Evolutionary conservation across 2,329 filamentous ascomycete species (phyloP).

Genomic region (Fusarium drepaniforme): DNA sequence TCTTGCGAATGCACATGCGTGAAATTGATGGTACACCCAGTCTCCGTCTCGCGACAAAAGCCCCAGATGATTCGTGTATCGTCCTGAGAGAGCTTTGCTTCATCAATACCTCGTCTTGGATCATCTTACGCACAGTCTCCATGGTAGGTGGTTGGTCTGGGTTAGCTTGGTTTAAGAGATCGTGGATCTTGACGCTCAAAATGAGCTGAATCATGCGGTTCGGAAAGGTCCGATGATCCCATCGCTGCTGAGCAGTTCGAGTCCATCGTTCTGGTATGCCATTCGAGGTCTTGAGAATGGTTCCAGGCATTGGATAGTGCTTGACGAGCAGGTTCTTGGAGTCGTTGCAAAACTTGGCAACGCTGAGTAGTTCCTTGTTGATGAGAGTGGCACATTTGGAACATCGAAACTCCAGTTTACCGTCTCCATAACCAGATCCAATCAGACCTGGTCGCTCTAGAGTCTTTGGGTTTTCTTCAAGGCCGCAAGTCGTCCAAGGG

Average conservation of each 20-base stretch:
- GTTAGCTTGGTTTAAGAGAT: conserved; percentile 49
- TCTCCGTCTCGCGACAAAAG: background rate
- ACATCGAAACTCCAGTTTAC: conserved; percentile 65
- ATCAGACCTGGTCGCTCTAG: conserved; percentile 45
- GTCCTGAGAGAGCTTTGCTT: conserved; percentile 41
- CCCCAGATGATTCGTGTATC: conserved; percentile 32
- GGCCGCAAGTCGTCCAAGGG: conserved; percentile 65
- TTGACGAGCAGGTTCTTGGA: conserved; percentile 55
- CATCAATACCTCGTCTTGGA: conserved; percentile 59
- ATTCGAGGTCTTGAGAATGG: conserved; percentile 65
- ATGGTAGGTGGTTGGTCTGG: conserved; percentile 56
- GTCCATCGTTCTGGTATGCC: conserved; percentile 60
- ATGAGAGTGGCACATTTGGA: conserved; percentile 61
- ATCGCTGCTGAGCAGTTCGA: background rate
- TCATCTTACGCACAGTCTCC: conserved; percentile 60
- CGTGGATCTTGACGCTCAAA: conserved; percentile 57
- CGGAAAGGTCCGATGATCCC: conserved; percentile 61
- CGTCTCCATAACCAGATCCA: conserved; percentile 72
- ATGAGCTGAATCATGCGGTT: conserved; percentile 66
- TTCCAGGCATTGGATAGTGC: conserved; percentile 74
- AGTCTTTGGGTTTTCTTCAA: conserved; percentile 31
- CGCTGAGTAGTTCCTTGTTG: conserved; percentile 67
- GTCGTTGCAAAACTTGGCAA: conserved; percentile 70
- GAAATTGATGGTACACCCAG: conserved; percentile 35
- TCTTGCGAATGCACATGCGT: conserved; percentile 67